phyloP scores from a whole-genome alignment of 2,329 filamentous ascomycete species.

The Cordyceps farinosa region DNA sequence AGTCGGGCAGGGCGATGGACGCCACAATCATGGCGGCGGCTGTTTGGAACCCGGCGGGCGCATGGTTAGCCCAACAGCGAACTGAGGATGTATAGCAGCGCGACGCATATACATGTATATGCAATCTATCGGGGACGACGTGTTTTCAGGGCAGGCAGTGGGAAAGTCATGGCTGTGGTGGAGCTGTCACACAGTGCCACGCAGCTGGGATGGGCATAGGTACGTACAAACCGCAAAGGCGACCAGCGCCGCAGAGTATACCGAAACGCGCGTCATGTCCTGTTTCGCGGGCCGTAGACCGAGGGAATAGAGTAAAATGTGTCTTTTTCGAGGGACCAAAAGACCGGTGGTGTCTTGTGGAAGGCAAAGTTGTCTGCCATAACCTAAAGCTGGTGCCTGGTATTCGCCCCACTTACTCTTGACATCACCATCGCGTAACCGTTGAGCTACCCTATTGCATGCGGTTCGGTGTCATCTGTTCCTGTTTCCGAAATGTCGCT shows the following conservation, averaged over 20 bases:
- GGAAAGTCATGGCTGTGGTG: too few relatives aligned
- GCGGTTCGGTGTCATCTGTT: not conserved
- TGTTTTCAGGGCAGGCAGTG: too few relatives aligned
- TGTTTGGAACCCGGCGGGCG: slow-evolving; percentile 28
- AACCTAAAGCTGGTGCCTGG: slow-evolving; percentile 9
- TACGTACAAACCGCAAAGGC: slow-evolving; percentile 43
- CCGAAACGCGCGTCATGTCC: slow-evolving; percentile 42
- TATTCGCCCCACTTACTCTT: not conserved
- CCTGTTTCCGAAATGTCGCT: not conserved
- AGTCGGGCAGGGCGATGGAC: slow-evolving; percentile 66
- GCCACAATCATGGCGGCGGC: slow-evolving; percentile 69
- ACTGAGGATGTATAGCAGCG: not conserved
- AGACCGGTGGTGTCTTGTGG: not conserved
- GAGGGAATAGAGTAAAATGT: not conserved
- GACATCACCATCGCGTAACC: slow-evolving; percentile 8
- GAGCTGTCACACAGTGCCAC: not conserved
- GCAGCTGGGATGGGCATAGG: not conserved
- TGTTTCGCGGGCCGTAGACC: not conserved
- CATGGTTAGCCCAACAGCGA: not conserved
- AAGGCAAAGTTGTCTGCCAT: not conserved
- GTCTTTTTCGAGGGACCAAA: not conserved
- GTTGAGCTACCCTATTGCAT: not conserved
- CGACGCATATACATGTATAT: not conserved
- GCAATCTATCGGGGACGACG: too few relatives aligned
- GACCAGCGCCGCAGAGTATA: slow-evolving; percentile 42